Base-by-base conservation (phyloP, 1,284 basidiomycete genomes). In the Xerocomus nothofagi region DNA sequence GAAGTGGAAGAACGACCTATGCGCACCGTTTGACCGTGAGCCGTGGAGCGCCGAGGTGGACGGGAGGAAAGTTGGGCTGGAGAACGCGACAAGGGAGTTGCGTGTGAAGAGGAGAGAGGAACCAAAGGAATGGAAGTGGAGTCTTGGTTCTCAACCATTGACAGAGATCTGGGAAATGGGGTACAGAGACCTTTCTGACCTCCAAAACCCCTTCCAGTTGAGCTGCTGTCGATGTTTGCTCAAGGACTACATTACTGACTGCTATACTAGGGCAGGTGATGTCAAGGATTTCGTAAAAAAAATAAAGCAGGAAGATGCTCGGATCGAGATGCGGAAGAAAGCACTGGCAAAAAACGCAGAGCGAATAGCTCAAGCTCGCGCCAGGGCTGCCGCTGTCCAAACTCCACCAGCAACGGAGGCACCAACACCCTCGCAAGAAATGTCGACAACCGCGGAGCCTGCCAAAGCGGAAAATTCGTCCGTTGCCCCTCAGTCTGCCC, bases 91-190 rank as follows among this genome's bases (percentile, higher is more conserved):
- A 9, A 72, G 65, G 50, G 70, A 68, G 27, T 57, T 69, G 32
- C 72, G 86, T 47, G 65, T 66, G 51, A 77, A 75, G 61, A 75
- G 83, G 75, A 73, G 76, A 45, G 72, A 80, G 56, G 74, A 79
- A 2, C 76, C 78, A 10, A 68, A 74, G 49, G 77, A 81, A 18
- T 88, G 84, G 81, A 63, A 74, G 31, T 80, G 81, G 73, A 71
- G 65, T 49, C 74, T 81, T 45, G 88, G 88, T 4, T 82, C 81
- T 31, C 78, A 78, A 46, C 71, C 84, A 1, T 68, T 91, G 61
- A 86, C 84, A 3, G 87, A 90, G 57, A 85, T 89, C 27, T 91
- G 88, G 88, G 78, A 81, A 49, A 81, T 85, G 80, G 88, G 88
- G 7, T 90, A 86, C 59, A 69, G 80, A 54, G 81, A 80, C 44